Evolutionary conservation across 148 eudicot genomes (phyloP).

Genomic region (Camellia lanceoleosa): DNA sequence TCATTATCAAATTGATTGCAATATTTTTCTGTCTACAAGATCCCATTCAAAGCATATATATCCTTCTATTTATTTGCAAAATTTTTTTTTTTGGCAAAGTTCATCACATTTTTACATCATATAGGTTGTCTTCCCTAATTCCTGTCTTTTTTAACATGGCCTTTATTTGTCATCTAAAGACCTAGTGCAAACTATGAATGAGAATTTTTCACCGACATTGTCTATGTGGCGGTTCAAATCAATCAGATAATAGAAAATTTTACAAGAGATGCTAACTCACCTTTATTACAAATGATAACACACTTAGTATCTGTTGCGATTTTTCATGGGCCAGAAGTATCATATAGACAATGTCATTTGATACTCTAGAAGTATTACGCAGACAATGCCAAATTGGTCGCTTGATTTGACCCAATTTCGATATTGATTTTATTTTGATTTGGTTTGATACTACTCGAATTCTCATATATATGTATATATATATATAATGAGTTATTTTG

Average conservation of each 20-base stretch:
- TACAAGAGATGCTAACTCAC: not conserved
- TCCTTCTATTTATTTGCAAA: not conserved
- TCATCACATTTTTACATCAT: not conserved
- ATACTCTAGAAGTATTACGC: not conserved
- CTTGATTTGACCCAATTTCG: not conserved
- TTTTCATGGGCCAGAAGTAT: not conserved
- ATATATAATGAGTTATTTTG: too few species aligned
- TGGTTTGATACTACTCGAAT: not conserved
- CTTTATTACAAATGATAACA: not conserved
- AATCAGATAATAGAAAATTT: not conserved
- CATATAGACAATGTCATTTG: not conserved
- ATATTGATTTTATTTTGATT: too few species aligned
- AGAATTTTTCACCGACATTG: not conserved
- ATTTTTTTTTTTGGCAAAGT: not conserved
- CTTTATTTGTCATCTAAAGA: too few species aligned
- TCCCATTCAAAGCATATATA: not conserved
- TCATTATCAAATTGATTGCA: not conserved
- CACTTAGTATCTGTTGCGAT: not conserved
- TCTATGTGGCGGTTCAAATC: not conserved
- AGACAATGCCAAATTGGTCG: not conserved
- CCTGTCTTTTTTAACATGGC: too few species aligned
- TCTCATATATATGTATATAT: not conserved
- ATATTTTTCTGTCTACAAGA: not conserved
- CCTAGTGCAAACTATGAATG: not conserved
- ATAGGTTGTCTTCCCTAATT: not conserved